Evolutionary conservation across 169 alveolate genomes (phyloP), one percentile per base, ranked within the genome.

Genomic region (Cryptosporidium felis): DNA sequence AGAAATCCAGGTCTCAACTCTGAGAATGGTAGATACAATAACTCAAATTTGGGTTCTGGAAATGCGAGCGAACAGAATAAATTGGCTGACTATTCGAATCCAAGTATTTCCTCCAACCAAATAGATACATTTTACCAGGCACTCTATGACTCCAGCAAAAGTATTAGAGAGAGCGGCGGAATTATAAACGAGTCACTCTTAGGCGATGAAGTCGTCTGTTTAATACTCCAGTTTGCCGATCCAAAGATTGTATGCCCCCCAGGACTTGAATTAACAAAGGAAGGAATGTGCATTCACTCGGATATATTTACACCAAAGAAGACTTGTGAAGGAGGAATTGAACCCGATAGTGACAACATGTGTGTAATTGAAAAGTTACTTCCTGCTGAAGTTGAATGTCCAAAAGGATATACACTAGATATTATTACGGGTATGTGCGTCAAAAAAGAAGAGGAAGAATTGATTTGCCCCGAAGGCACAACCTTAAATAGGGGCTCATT

Each of bases 301-400:
- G 74, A 74, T 74, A 56, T 60, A 18, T 74, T 74, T 41, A 42
- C 59, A 3, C 85, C 85, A 2, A 49, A 49, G 28, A 74, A 74
- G 28, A 56, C 85, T 23, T 74, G 85, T 74, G 85, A 74, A 38
- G 85, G 85, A 9, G 85, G 85, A 18, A 74, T 74, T 12, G 85
- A 74, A n/a, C 85, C 85, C 6, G 67, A 74, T 58, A 74, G 85
- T 14, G 67, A 74, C 21, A 74, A 74, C 23, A 74, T 74, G 85
- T 74, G 85, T 16, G 74, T 74, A 34, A 34, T 49, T 36, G 85
- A 74, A 21, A 74, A 74, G 41, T 41, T 74, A 38, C 41, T 74
- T 21, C 85, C 85, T 9, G 85, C 85, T 1, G 85, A 74, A 32
- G 85, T 74, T 12, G 85, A 74, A 34, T 74, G 85, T n/a, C 85